Evolutionary conservation across 2,329 filamentous ascomycete species (phyloP).

Genomic region (Fusarium begoniae): DNA sequence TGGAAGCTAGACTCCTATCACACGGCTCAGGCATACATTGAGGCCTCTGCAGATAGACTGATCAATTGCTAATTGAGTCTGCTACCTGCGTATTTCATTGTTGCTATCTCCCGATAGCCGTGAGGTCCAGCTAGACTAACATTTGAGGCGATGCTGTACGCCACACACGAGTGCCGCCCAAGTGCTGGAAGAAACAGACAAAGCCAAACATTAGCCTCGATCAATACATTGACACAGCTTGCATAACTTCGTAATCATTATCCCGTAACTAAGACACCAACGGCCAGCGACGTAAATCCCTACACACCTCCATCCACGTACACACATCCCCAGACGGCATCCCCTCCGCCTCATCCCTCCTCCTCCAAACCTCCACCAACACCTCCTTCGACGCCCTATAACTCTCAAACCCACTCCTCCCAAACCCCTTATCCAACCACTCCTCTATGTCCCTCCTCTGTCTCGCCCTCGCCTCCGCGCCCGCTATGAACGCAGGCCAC

Average conservation of each 20-base stretch:
- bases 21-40: too few species aligned
- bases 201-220: not conserved
- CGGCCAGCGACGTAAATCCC: conserved; percentile 30
- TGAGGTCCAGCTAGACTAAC: too few species aligned
- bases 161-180: fast-evolving
- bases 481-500: conserved; percentile 35
- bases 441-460: conserved; percentile 27
- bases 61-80: not conserved
- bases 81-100: fast-evolving
- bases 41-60: not conserved
- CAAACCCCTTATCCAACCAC: conserved; percentile 35
- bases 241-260: not conserved
- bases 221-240: not conserved
- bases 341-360: conserved; percentile 28
- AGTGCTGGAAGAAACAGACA: not conserved
- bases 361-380: conserved; percentile 31
- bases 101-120: not conserved
- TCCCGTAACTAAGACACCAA: conserved; percentile 1
- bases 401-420: conserved; percentile 33
- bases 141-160: fast-evolving
- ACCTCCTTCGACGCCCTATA: conserved; percentile 30
- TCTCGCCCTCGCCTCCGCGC: conserved; percentile 27
- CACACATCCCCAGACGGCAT: conserved; percentile 15
- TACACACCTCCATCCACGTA: conserved; percentile 40
- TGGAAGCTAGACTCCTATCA: not conserved